A percentile compares a stretch with the other conserved stretches of the same genome.
phyloP scores from a whole-genome alignment of 2,329 filamentous ascomycete species.

The Colletotrichum caudatum region DNA sequence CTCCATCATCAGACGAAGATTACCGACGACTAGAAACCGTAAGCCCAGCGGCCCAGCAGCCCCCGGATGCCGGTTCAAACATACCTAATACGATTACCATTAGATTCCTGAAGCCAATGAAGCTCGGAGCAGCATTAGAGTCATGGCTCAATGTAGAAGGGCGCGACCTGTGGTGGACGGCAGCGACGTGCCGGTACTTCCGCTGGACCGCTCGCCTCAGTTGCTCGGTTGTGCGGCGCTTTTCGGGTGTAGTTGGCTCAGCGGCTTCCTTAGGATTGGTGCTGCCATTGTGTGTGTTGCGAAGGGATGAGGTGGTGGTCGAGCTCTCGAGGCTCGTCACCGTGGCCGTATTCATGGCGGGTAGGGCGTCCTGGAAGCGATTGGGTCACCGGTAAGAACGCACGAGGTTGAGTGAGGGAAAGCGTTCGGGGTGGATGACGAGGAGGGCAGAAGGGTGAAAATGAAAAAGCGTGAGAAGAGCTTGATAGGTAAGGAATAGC shows the following conservation, averaged over 20 bases:
- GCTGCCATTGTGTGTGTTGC: constrained; percentile 40
- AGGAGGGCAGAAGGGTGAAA: constrained; percentile 20
- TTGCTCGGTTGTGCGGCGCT: constrained; percentile 44
- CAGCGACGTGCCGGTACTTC: constrained; percentile 93
- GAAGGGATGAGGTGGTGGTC: constrained; percentile 29
- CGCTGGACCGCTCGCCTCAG: constrained; percentile 57
- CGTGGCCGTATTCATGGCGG: constrained; percentile 57
- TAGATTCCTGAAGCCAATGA: constrained; percentile 93
- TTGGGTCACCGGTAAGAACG: constrained; percentile 11
- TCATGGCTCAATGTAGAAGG: constrained; percentile 91
- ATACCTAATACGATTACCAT: constrained; percentile 93
- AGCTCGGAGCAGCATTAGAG: constrained; percentile 79
- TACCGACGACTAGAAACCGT: constrained; percentile 79
- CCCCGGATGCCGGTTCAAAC: constrained; percentile 42
- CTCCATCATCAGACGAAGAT: constrained; percentile 93
- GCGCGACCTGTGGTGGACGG: constrained; percentile 78
- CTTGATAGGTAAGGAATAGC: background rate
- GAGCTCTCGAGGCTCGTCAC: constrained; percentile 46
- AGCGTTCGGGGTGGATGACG: constrained; percentile 19
- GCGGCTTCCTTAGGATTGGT: constrained; percentile 43
- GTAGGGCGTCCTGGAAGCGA: constrained; percentile 23
- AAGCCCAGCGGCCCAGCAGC: constrained; percentile 30
- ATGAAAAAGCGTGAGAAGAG: constrained; percentile 33
- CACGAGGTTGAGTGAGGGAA: background rate
- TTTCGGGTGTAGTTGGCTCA: constrained; percentile 28